Evolutionary conservation across 495 filamentous ascomycete species (phyloP).

Genomic region (Cryomyces minteri): DNA sequence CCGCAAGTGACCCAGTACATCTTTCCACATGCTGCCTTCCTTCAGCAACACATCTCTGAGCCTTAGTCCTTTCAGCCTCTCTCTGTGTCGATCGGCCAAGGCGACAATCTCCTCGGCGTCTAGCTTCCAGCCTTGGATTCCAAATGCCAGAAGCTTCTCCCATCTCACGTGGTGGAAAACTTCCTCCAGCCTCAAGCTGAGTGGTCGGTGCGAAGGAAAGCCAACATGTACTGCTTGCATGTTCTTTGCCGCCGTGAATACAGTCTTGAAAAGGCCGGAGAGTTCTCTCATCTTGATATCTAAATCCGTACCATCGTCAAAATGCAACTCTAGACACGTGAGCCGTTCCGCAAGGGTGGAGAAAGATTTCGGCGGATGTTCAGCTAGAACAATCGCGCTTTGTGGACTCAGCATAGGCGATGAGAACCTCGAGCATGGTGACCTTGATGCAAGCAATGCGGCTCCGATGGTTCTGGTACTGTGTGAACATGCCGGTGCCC

Average conservation of each 20-base stretch:
- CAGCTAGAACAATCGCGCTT: slow-evolving; percentile 31
- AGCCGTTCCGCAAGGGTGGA: slow-evolving; percentile 34
- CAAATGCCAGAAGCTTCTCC: slow-evolving; percentile 41
- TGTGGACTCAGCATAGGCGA: slow-evolving; percentile 46
- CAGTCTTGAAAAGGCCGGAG: slow-evolving; percentile 32
- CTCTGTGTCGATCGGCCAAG: slow-evolving; percentile 35
- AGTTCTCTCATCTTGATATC: slow-evolving; percentile 34
- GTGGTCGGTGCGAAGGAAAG: slow-evolving; percentile 36
- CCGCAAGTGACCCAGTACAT: slow-evolving; percentile 37
- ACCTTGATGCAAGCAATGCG: slow-evolving; percentile 35
- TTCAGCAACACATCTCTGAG: slow-evolving; percentile 39
- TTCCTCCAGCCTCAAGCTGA: slow-evolving; percentile 35
- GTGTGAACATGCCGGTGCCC: slow-evolving; percentile 44
- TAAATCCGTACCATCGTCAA: slow-evolving; percentile 37
- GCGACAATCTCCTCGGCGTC: slow-evolving; percentile 38
- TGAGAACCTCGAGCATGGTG: slow-evolving; percentile 38
- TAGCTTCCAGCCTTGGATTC: slow-evolving; percentile 46
- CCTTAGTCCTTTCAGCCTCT: slow-evolving; percentile 35
- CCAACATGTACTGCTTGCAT: slow-evolving; percentile 49
- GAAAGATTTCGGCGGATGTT: slow-evolving; percentile 27
- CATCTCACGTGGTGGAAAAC: slow-evolving; percentile 46
- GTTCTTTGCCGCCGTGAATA: slow-evolving; percentile 39
- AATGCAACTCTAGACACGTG: slow-evolving; percentile 28
- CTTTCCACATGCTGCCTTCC: slow-evolving; percentile 38
- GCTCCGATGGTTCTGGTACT: slow-evolving; percentile 37